Conservation (phyloP, 129 eudicot genomes). For the Oenanthe sinensis region DNA sequence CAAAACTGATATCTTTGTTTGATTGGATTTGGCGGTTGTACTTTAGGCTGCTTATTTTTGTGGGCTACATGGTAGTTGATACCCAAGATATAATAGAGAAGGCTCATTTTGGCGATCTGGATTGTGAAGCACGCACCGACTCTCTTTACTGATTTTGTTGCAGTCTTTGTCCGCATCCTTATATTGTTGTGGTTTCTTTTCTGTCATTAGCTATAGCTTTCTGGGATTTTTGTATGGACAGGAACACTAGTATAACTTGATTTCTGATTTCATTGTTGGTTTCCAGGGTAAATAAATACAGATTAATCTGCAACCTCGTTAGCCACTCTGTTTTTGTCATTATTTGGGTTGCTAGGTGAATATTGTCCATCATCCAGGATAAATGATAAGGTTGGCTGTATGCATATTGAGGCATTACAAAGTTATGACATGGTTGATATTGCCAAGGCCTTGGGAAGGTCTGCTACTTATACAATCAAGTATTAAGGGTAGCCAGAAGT, state of each 20-base stretch:
- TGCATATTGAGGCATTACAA: slow-evolving; percentile 16
- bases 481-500: too few species aligned
- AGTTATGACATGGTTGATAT: slow-evolving; percentile 29
- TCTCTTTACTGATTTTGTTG: too few species aligned
- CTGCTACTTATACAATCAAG: slow-evolving; percentile 28
- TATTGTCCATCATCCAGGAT: slow-evolving; percentile 26
- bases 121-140: too few species aligned
- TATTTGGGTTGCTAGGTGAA: slow-evolving; percentile 33
- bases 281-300: slow-evolving; percentile 11
- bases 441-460: slow-evolving; percentile 31
- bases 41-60: slow-evolving; percentile 76
- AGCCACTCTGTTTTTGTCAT: slow-evolving; percentile 16
- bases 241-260: not conserved
- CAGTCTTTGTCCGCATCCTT: slow-evolving; percentile 80
- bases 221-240: too few species aligned
- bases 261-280: not conserved
- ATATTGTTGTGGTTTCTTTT: too few species aligned
- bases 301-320: slow-evolving; percentile 4
- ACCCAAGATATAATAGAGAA: slow-evolving; percentile 87
- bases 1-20: too few species aligned
- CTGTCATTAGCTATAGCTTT: too few species aligned
- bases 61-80: slow-evolving; percentile 87
- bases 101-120: too few species aligned
- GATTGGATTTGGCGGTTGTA: slow-evolving; percentile 47
- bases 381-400: slow-evolving; percentile 15